Evolutionary conservation across 257 asterid genomes (phyloP).

Genomic region (Nicotiana undulata): DNA sequence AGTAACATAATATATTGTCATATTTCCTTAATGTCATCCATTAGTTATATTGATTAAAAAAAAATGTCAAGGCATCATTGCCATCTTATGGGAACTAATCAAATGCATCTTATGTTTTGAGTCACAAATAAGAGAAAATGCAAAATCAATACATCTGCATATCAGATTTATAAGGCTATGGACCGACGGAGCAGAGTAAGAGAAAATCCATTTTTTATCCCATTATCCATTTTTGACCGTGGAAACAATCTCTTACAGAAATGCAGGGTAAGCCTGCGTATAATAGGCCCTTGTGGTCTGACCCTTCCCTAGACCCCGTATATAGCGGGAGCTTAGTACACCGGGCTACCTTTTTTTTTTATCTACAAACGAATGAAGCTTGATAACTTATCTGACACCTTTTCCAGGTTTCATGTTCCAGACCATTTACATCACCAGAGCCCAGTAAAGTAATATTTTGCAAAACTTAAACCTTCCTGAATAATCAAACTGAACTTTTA

Average conservation of each 20-base stretch:
- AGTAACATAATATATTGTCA: not conserved
- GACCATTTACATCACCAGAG: no score
- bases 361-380: not conserved
- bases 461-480: no score
- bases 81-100: not conserved
- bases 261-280: no score
- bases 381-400: not conserved
- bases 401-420: no score
- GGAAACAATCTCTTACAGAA: no score
- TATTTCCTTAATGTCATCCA: not conserved
- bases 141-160: not conserved
- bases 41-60: not conserved
- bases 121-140: not conserved
- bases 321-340: no score
- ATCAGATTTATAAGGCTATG: not conserved
- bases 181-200: not conserved
- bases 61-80: not conserved
- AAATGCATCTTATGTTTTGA: not conserved
- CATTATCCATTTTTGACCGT: no score
- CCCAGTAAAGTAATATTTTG: no score
- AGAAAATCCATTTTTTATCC: not conserved
- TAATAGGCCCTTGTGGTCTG: no score
- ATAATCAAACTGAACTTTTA: no score
- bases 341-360: no score
- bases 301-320: no score